Conservation (phyloP, 306 rosid species). For the Lathyrus aphaca region DNA sequence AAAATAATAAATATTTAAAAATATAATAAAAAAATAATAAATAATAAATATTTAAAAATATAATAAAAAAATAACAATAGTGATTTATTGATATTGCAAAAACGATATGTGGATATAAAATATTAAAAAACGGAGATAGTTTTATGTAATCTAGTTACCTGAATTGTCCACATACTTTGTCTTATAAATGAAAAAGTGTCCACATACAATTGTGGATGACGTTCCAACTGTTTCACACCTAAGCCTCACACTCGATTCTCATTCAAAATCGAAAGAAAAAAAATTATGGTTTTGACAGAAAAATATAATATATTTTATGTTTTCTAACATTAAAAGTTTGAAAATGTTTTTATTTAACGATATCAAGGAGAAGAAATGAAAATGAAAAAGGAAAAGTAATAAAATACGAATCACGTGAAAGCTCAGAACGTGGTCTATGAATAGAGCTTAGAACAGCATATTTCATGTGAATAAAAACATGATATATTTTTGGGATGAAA, state of each 20-base stretch:
- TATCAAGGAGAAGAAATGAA: neutral
- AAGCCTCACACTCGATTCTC: conserved; percentile 19
- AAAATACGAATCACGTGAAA: conserved; percentile 27
- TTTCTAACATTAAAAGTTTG: neutral
- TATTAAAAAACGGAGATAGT: too few species aligned
- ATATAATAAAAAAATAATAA: too few species aligned
- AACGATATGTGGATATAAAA: too few species aligned
- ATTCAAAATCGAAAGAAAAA: conserved; percentile 1
- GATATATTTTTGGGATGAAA: too few species aligned
- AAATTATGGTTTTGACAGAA: too few species aligned
- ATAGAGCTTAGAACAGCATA: neutral
- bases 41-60: too few species aligned
- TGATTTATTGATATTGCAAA: too few species aligned
- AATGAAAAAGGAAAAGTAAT: neutral
- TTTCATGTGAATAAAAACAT: too few species aligned
- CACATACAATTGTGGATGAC: conserved; percentile 38
- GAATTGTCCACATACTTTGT: conserved; percentile 28
- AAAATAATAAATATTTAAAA: too few species aligned
- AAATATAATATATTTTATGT: too few species aligned
- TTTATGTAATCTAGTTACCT: conserved; percentile 24
- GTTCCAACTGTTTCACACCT: conserved; percentile 43
- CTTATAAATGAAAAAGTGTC: neutral
- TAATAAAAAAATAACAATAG: too few species aligned
- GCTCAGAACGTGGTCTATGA: neutral
- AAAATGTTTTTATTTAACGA: neutral